phyloP scores from a whole-genome alignment of 2,329 filamentous ascomycete genomes.

The Penicillium sp. region DNA sequence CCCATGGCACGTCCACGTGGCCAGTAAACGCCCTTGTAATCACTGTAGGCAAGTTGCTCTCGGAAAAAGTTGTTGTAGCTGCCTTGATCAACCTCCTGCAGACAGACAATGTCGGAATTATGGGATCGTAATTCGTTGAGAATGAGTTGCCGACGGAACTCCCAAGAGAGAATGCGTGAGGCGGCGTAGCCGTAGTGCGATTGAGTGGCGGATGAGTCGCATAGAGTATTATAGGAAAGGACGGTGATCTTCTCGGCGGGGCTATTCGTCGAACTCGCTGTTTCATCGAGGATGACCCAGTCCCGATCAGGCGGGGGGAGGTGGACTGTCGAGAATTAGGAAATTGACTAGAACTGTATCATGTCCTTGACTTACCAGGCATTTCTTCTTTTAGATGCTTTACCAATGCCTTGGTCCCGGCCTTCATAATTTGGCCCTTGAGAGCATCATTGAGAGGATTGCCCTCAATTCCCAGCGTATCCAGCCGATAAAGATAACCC shows the following conservation, averaged over 20 bases:
- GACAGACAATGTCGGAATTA: constrained; percentile 80
- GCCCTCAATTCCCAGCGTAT: constrained; percentile 85
- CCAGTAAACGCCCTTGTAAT: constrained; percentile 92
- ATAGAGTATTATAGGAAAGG: constrained; percentile 91
- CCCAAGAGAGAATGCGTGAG: constrained; percentile 74
- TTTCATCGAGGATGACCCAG: constrained; percentile 66
- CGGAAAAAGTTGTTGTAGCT: constrained; percentile 89
- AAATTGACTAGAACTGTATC: background rate
- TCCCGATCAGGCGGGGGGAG: constrained; percentile 69
- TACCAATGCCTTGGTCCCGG: constrained; percentile 80
- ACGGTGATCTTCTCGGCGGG: constrained; percentile 66
- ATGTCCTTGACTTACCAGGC: constrained; percentile 57
- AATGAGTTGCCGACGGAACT: constrained; percentile 76
- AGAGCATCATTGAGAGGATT: constrained; percentile 73
- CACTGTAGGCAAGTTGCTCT: constrained; percentile 74
- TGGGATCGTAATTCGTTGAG: constrained; percentile 72
- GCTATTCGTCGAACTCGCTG: constrained; percentile 45
- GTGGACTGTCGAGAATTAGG: constrained; percentile 53
- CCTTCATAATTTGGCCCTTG: constrained; percentile 77
- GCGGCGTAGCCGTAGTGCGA: constrained; percentile 87
- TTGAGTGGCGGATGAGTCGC: constrained; percentile 83
- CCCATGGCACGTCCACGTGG: constrained; percentile 85
- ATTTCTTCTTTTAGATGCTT: constrained; percentile 76
- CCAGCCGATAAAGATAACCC: constrained; percentile 79
- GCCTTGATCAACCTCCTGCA: constrained; percentile 90